These are phyloP conservation scores for Leccinum olivaceoglutinosum DNA, from an alignment of 1,284 basidiomycete species.

Conservation along the genomic window DNA sequence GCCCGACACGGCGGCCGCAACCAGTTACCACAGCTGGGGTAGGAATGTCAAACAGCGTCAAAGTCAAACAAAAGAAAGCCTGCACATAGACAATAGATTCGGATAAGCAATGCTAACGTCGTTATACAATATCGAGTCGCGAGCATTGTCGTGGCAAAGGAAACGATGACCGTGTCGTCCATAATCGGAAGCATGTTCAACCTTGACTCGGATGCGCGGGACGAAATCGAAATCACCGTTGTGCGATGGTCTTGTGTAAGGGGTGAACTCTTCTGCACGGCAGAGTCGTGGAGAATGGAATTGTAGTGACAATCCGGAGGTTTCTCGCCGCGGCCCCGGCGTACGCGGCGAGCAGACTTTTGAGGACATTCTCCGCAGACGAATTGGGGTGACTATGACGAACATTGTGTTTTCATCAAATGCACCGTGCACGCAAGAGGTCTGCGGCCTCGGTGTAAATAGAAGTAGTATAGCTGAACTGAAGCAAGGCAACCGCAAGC, in stretches of 20 bases:
- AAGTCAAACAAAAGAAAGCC: constrained; percentile 17
- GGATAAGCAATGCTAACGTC: constrained; percentile 71
- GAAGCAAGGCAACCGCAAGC: too few species aligned
- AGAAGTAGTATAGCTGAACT: constrained; percentile 36
- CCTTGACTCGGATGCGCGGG: constrained; percentile 7
- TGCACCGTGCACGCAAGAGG: too few species aligned
- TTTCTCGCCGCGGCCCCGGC: constrained; percentile 35
- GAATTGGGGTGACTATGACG: too few species aligned
- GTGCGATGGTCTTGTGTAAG: constrained; percentile 35
- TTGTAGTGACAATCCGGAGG: constrained; percentile 56
- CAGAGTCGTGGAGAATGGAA: constrained; percentile 67
- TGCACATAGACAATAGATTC: constrained; percentile 69
- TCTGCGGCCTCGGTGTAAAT: too few species aligned
- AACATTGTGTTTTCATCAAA: too few species aligned
- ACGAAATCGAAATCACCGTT: constrained; percentile 36
- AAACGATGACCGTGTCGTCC: constrained; percentile 64
- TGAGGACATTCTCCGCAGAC: constrained; percentile 38
- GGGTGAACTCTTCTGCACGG: constrained; percentile 43
- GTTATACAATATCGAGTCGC: constrained; percentile 72
- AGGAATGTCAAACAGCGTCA: constrained; percentile 5
- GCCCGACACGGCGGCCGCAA: constrained; percentile 49
- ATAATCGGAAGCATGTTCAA: constrained; percentile 55
- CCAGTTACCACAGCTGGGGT: constrained; percentile 61
- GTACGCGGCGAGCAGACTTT: constrained; percentile 40
- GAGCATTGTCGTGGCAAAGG: constrained; percentile 75